These are phyloP conservation scores for Dujonia santamariae DNA, from an alignment of 1,139 yeast genomes.

Conservation along the genomic window DNA sequence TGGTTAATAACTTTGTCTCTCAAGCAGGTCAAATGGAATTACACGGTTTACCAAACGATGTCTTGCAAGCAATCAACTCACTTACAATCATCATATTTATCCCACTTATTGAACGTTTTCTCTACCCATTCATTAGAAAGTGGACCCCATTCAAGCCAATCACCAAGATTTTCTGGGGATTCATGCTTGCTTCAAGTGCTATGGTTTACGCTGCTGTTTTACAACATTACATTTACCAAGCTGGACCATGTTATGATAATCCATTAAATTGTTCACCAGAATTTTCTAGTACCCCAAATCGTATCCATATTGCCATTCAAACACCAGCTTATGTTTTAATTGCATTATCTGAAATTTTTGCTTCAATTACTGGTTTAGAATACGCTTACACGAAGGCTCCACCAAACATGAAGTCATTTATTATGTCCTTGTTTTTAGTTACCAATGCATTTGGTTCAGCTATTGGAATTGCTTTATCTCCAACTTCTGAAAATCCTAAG, in stretches of 20 bases:
- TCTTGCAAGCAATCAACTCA: conserved; percentile 62
- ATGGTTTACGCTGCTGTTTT: conserved; percentile 81
- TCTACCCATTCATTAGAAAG: conserved; percentile 56
- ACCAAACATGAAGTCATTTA: conserved; percentile 59
- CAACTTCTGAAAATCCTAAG: conserved; percentile 65
- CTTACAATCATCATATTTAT: conserved; percentile 59
- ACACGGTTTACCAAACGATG: conserved; percentile 65
- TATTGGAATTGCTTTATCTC: conserved; percentile 67
- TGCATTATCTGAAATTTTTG: conserved; percentile 62
- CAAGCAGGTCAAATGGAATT: conserved; percentile 65
- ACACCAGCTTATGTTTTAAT: conserved; percentile 62
- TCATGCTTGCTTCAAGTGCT: conserved; percentile 64
- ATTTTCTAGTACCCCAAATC: conserved; percentile 40
- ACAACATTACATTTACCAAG: conserved; percentile 67
- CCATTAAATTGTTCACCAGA: conserved; percentile 42
- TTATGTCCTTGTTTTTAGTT: conserved; percentile 59
- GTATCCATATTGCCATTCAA: conserved; percentile 60
- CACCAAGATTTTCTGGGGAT: conserved; percentile 73
- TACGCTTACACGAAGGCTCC: conserved; percentile 75
- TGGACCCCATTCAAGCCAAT: conserved; percentile 64
- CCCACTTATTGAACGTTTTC: conserved; percentile 51
- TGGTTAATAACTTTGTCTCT: conserved; percentile 60
- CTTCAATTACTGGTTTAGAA: conserved; percentile 65
- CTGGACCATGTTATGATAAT: conserved; percentile 73
- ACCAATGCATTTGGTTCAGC: conserved; percentile 71